Conservation (phyloP, 2,329 filamentous ascomycete genomes). For the Verticillium klebahnii region DNA sequence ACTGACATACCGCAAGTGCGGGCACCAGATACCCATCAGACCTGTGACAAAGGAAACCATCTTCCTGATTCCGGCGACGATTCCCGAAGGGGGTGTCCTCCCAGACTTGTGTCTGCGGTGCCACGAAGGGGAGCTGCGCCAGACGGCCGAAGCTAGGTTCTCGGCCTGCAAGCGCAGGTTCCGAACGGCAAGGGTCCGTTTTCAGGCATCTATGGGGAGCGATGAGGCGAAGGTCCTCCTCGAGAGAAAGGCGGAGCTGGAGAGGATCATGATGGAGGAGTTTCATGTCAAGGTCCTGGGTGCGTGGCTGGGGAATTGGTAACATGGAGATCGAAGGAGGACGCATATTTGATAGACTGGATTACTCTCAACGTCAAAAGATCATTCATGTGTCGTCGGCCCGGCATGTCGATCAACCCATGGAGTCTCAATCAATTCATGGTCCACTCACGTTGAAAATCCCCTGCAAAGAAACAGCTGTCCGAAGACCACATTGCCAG, state of each 20-base stretch:
- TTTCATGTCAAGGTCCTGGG: not conserved
- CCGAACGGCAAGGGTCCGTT: constrained; percentile 2
- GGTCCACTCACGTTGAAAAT: too few species aligned
- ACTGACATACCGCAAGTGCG: constrained; percentile 22
- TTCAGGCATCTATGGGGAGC: not conserved
- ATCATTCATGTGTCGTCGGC: too few species aligned
- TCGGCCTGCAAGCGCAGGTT: constrained; percentile 3
- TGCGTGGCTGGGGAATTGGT: not conserved
- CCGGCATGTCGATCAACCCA: too few species aligned
- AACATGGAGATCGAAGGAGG: not conserved
- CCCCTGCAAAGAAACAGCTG: too few species aligned
- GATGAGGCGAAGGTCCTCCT: constrained; percentile 1
- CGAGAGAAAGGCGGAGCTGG: constrained; percentile 5
- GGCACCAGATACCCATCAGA: constrained; percentile 20
- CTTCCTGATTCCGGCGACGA: constrained; percentile 25
- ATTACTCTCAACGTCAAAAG: too few species aligned
- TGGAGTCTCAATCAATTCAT: too few species aligned
- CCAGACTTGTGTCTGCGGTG: constrained; percentile 16
- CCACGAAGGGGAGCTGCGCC: not conserved
- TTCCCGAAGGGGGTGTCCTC: constrained; percentile 24
- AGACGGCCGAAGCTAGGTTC: not conserved
- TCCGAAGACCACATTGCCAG: too few species aligned
- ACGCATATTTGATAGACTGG: too few species aligned
- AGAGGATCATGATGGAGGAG: constrained; percentile 3
- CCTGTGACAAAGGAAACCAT: constrained; percentile 23